Evolutionary conservation across 129 eudicot species (phyloP), one percentile per base, ranked within the genome.

Genomic region (Artemisia annua): DNA sequence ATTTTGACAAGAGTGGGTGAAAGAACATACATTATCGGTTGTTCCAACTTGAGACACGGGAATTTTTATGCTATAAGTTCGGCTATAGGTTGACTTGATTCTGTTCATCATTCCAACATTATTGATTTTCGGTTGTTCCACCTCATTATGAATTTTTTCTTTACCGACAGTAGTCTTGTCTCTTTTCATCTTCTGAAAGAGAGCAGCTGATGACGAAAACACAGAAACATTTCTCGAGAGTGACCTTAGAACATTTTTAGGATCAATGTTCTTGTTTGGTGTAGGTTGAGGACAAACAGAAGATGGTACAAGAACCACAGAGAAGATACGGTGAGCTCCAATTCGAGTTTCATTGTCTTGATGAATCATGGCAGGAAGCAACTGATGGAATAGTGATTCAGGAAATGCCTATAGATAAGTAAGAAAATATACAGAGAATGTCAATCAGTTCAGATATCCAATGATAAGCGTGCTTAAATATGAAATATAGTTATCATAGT

Each of bases 221-320:
- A 74, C 96, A 11, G 96, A 88, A 22, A 78, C 88, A 11, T 83
- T 79, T 86, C 91, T 83, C 11, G 91, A 85, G 24, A 88, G 76
- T 17, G 85, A 85, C 79, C 91, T 86, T 79, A 78, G 74, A 58
- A 88, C 49, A 71, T 63, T 81, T 72, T 74, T 78, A 60, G 83
- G 48, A 53, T 66, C 67, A 53, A 19, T 13, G 13, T 17, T 68
- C 35, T 57, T 50, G 16, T 49, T 53, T 56, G 84, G 53, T 60
- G 69, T 55, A 59, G 86, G 60, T 63, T 39, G 79, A 79, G 96
- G 91, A 76, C 85, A 85, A 71, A 86, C 91, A 61, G 96, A 88
- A 35, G 96, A 85, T 58, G 96, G 96, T 19, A 88, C 90, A 71
- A 88, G 91, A 62, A 88, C 96, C 78, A 88, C 86, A 1, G 96